These are phyloP conservation scores for Hyparrhenia diplandra DNA, from an alignment of 176 grass and related monocot genomes.

Conservation along the genomic window DNA sequence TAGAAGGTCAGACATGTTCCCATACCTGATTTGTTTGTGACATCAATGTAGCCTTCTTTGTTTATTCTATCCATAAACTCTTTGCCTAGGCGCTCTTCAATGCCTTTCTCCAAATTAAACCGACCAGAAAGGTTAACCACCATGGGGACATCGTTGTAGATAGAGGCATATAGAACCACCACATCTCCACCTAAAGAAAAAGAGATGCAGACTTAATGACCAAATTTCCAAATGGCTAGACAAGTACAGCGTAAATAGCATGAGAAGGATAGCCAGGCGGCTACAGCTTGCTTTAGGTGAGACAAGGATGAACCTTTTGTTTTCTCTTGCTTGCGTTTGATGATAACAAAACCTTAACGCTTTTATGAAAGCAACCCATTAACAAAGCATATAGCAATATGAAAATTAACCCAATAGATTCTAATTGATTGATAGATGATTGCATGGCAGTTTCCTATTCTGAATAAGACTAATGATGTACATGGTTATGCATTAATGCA, in stretches of 20 bases:
- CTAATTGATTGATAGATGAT: not conserved
- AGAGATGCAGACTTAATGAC: not conserved
- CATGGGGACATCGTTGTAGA: slow-evolving; percentile 65
- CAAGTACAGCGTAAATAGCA: not conserved
- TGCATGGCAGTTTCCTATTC: not conserved
- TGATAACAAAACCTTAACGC: not conserved
- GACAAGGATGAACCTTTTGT: not conserved
- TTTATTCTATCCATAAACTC: slow-evolving; percentile 65
- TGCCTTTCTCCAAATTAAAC: slow-evolving; percentile 67
- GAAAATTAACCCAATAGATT: not conserved
- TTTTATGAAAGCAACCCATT: not conserved
- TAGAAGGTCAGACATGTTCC: not conserved
- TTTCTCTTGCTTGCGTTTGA: not conserved
- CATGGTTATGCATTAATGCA: not conserved
- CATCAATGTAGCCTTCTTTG: slow-evolving; percentile 79
- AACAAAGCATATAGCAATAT: not conserved
- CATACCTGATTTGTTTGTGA: slow-evolving; percentile 53
- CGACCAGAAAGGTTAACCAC: slow-evolving; percentile 81
- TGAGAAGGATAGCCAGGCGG: not conserved
- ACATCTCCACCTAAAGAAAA: slow-evolving; percentile 66
- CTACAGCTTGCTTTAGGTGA: not conserved
- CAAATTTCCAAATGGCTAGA: not conserved
- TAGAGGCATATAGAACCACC: slow-evolving; percentile 86
- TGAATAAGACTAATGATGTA: not conserved
- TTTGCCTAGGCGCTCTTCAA: slow-evolving; percentile 76